Percentiles rank a stretch among this genome's conserved stretches.
These are phyloP conservation scores for Penicillium pulvis DNA, from an alignment of 495 filamentous ascomycete species.

Conservation along the genomic window DNA sequence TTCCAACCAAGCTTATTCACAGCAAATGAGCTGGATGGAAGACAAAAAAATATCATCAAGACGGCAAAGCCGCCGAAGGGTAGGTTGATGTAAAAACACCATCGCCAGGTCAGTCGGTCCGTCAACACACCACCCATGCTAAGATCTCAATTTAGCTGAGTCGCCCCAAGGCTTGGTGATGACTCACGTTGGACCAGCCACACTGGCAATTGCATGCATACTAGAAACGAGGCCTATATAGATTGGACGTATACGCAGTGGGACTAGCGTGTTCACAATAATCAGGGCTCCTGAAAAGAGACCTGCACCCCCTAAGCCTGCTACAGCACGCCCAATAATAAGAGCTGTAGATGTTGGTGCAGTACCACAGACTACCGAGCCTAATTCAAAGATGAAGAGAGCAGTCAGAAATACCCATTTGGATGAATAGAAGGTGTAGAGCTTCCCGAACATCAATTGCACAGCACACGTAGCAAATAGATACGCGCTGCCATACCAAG, in stretches of 20 bases:
- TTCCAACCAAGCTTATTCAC: not conserved
- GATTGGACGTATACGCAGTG: conserved; percentile 63
- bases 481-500: conserved; percentile 54
- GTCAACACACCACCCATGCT: conserved; percentile 56
- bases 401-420: too few relatives aligned
- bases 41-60: conserved; percentile 13
- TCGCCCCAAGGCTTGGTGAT: conserved; percentile 1
- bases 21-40: not conserved
- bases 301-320: too few relatives aligned
- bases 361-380: too few relatives aligned
- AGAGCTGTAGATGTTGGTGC: too few relatives aligned
- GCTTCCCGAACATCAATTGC: too few relatives aligned
- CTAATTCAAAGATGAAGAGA: too few relatives aligned
- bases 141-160: conserved; percentile 8
- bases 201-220: conserved; percentile 71
- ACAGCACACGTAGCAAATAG: conserved; percentile 38
- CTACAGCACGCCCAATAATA: too few relatives aligned
- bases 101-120: conserved; percentile 51
- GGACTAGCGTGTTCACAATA: conserved; percentile 40
- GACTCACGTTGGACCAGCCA: conserved; percentile 61
- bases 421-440: too few relatives aligned
- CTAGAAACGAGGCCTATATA: conserved; percentile 69
- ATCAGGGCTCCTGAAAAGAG: conserved; percentile 8
- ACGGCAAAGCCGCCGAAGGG: conserved; percentile 55
- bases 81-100: conserved; percentile 62